A percentile compares a stretch with the other conserved stretches of the same genome.
These are phyloP conservation scores for Choanephora cucurbitarum DNA, from an alignment of 371 early-diverging fungal genomes.

Conservation along the genomic window DNA sequence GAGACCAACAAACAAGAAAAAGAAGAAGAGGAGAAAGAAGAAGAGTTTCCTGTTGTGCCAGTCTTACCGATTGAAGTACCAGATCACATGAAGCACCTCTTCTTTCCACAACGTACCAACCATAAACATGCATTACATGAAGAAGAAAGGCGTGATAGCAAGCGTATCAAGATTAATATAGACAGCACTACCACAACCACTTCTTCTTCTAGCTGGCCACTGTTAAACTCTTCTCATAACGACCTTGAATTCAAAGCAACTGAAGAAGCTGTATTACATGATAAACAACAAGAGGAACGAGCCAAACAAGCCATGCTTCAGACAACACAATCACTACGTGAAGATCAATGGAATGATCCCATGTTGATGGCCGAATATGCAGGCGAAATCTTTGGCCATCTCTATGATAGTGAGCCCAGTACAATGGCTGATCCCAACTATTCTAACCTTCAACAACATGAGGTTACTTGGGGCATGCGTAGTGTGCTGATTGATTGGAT, in stretches of 20 bases:
- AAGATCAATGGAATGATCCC: slow-evolving; percentile 75
- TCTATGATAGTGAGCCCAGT: slow-evolving; percentile 5
- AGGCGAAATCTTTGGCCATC: slow-evolving; percentile 72
- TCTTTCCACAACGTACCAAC: background rate
- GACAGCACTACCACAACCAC: background rate
- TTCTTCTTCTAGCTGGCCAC: background rate
- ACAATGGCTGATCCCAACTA: slow-evolving; percentile 81
- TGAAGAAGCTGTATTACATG: slow-evolving; percentile 13
- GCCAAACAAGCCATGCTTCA: slow-evolving; percentile 22
- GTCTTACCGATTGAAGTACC: slow-evolving; percentile 40
- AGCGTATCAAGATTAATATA: background rate
- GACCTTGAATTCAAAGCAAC: background rate
- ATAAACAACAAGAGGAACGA: slow-evolving; percentile 26
- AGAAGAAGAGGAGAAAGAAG: slow-evolving; percentile 17
- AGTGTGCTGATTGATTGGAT: slow-evolving; percentile 81
- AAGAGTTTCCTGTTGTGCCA: slow-evolving; percentile 21
- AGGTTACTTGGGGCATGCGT: slow-evolving; percentile 95
- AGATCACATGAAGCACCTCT: slow-evolving; percentile 9
- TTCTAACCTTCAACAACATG: slow-evolving; percentile 73
- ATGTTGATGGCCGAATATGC: slow-evolving; percentile 93
- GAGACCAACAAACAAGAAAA: slow-evolving; percentile 31
- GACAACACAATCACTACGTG: slow-evolving; percentile 31
- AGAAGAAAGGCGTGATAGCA: background rate
- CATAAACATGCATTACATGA: background rate
- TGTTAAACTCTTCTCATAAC: background rate